Evolutionary conservation across 305 asterid species (phyloP).

Genomic region (Fraxinus paxiana): DNA sequence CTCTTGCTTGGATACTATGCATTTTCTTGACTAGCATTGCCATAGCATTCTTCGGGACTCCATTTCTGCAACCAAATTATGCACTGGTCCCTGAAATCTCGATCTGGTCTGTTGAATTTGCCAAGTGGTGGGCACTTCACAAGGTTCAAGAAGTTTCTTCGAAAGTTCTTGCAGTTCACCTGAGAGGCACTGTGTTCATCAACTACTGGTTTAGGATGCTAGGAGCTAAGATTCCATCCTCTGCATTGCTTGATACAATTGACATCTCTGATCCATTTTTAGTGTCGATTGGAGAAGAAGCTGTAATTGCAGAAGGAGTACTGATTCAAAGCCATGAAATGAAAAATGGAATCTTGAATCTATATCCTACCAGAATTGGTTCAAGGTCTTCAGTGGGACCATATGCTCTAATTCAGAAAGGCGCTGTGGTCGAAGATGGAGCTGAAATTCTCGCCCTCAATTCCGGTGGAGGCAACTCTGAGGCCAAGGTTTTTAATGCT

Average conservation of each 20-base stretch:
- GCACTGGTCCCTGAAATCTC: conserved; percentile 41
- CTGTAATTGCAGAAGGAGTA: conserved; percentile 64
- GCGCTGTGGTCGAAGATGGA: conserved; percentile 45
- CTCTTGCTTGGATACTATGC: conserved; percentile 55
- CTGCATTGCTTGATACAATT: conserved; percentile 46
- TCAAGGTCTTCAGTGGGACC: conserved; percentile 54
- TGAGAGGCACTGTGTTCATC: conserved; percentile 64
- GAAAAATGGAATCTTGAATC: conserved; percentile 52
- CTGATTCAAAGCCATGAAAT: conserved; percentile 66
- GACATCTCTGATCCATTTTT: conserved; percentile 64
- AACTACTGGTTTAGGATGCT: conserved; percentile 61
- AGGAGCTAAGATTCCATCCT: conserved; percentile 53
- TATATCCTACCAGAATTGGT: conserved; percentile 49
- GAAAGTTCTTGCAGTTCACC: conserved; percentile 56
- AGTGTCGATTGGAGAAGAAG: conserved; percentile 56
- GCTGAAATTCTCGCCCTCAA: conserved; percentile 41
- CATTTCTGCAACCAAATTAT: conserved; percentile 54
- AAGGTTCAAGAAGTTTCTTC: conserved; percentile 60
- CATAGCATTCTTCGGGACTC: conserved; percentile 42
- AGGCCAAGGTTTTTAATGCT: conserved; percentile 13
- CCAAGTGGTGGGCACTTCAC: conserved; percentile 65
- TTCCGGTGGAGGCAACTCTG: conserved; percentile 24
- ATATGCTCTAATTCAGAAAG: conserved; percentile 56
- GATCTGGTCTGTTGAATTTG: conserved; percentile 44
- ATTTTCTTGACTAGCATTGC: conserved; percentile 40